A percentile compares a stretch with the other conserved stretches of the same genome.
phyloP scores from a whole-genome alignment of 208 protist species.

The Leishmania turanica region DNA sequence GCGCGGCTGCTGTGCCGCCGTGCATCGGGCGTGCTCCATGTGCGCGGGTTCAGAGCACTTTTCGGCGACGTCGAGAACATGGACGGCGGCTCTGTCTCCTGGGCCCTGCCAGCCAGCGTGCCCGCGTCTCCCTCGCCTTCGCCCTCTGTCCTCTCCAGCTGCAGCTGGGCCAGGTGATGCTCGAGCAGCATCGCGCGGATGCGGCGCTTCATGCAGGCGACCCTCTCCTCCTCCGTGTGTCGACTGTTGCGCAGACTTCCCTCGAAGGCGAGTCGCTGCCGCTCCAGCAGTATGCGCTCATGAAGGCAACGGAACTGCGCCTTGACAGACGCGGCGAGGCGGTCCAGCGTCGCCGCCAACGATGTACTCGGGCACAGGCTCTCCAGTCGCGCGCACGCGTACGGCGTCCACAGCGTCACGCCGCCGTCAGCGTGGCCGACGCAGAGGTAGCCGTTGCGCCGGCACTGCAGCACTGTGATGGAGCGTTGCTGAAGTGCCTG shows the following conservation, averaged over 20 bases:
- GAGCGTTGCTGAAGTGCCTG: slow-evolving; percentile 35
- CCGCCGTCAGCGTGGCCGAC: slow-evolving; percentile 67
- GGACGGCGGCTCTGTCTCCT: neutral
- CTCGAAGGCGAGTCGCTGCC: slow-evolving; percentile 46
- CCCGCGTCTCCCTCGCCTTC: neutral
- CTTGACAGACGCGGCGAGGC: slow-evolving; percentile 45
- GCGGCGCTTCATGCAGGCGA: slow-evolving; percentile 33
- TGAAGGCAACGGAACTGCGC: slow-evolving; percentile 48
- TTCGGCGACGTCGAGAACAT: neutral
- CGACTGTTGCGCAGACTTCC: slow-evolving; percentile 6
- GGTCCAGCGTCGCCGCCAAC: slow-evolving; percentile 42
- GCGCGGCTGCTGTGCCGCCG: neutral
- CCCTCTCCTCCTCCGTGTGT: slow-evolving; percentile 30
- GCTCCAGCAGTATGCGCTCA: slow-evolving; percentile 34
- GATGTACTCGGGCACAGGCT: slow-evolving; percentile 58
- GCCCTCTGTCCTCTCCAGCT: slow-evolving; percentile 5
- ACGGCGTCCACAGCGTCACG: slow-evolving; percentile 73
- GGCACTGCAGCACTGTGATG: slow-evolving; percentile 56
- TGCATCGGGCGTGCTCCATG: neutral
- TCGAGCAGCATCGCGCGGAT: slow-evolving; percentile 48
- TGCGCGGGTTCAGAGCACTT: neutral
- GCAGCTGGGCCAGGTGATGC: slow-evolving; percentile 35
- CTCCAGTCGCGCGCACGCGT: slow-evolving; percentile 62
- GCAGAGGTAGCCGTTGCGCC: slow-evolving; percentile 69
- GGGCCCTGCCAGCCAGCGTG: neutral